Evolutionary conservation across 1,139 yeast genomes (phyloP).

Genomic region (Suhomyces bolitotheri): DNA sequence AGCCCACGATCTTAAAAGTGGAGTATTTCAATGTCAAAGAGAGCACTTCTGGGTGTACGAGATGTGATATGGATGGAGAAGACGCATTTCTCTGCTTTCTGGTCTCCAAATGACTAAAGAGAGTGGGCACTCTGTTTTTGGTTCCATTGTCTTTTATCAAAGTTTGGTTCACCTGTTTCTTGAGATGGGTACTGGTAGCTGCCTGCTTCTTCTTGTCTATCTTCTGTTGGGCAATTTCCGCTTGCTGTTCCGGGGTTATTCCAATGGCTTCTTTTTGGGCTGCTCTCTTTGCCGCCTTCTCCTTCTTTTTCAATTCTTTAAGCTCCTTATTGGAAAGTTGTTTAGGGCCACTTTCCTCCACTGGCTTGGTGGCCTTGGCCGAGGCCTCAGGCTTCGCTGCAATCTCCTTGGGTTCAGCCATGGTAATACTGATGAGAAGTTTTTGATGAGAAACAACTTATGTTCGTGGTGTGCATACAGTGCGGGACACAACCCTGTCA

Average conservation of each 20-base stretch:
- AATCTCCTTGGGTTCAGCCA: slow-evolving; percentile 13
- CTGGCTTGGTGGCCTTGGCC: slow-evolving; percentile 1
- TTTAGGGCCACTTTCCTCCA: slow-evolving; percentile 12
- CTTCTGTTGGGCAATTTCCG: slow-evolving; percentile 41
- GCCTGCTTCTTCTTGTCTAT: slow-evolving; percentile 37
- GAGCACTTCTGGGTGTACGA: slow-evolving; percentile 85
- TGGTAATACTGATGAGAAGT: slow-evolving; percentile 6
- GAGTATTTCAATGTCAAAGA: slow-evolving; percentile 80
- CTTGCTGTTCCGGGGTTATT: slow-evolving; percentile 46
- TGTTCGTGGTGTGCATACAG: not conserved
- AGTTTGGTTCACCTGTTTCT: slow-evolving; percentile 57
- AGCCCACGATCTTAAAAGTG: slow-evolving; percentile 84
- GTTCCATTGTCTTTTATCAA: slow-evolving; percentile 42
- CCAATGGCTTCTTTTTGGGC: slow-evolving; percentile 58
- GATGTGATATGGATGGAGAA: slow-evolving; percentile 59
- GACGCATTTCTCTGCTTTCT: slow-evolving; percentile 75
- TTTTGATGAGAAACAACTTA: not conserved
- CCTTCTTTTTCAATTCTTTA: slow-evolving; percentile 83
- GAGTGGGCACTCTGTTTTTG: slow-evolving; percentile 53
- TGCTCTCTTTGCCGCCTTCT: slow-evolving; percentile 87
- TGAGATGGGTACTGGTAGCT: slow-evolving; percentile 51
- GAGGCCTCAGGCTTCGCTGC: slow-evolving; percentile 2
- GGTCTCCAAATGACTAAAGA: slow-evolving; percentile 87
- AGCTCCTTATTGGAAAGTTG: slow-evolving; percentile 75
- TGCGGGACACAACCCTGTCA: no score